Conservation (phyloP, 495 filamentous ascomycete genomes). For the Tetracladium marchalianum region DNA sequence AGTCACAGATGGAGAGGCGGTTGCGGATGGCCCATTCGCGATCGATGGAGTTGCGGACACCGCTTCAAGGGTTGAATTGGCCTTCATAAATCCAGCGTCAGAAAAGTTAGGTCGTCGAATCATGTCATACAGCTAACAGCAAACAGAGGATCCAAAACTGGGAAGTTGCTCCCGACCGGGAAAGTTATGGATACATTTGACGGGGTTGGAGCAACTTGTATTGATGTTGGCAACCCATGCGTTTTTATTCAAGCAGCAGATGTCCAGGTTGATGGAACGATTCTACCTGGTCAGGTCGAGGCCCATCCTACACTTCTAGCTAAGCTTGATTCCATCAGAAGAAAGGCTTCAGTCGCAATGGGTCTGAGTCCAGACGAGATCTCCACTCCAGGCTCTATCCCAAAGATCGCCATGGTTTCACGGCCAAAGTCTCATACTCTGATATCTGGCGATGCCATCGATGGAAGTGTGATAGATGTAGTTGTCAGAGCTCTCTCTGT, state of each 20-base stretch:
- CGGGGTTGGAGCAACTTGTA: slow-evolving; percentile 40
- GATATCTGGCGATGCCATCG: slow-evolving; percentile 20
- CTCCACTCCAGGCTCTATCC: slow-evolving; percentile 45
- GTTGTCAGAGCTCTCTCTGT: slow-evolving; percentile 28
- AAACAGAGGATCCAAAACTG: slow-evolving; percentile 50
- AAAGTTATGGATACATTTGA: slow-evolving; percentile 41
- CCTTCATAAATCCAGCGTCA: slow-evolving; percentile 51
- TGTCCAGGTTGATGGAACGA: slow-evolving; percentile 36
- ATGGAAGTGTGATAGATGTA: slow-evolving; percentile 17
- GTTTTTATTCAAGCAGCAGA: slow-evolving; percentile 49
- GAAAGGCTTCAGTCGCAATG: slow-evolving; percentile 51
- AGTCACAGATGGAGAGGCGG: slow-evolving; percentile 38
- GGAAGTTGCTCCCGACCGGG: slow-evolving; percentile 54
- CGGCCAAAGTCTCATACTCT: slow-evolving; percentile 21
- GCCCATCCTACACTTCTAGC: slow-evolving; percentile 33
- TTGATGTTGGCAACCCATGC: slow-evolving; percentile 61
- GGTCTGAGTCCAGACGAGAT: slow-evolving; percentile 37
- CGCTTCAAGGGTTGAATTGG: slow-evolving; percentile 44
- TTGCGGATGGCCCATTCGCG: slow-evolving; percentile 41
- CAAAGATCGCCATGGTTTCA: slow-evolving; percentile 57
- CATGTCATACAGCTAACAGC: neutral
- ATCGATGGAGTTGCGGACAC: slow-evolving; percentile 62
- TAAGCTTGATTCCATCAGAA: slow-evolving; percentile 50
- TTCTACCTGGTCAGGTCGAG: slow-evolving; percentile 44
- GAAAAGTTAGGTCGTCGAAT: neutral